phyloP scores from a whole-genome alignment of 1,139 yeast genomes.

The Saccharomyces uvarum region DNA sequence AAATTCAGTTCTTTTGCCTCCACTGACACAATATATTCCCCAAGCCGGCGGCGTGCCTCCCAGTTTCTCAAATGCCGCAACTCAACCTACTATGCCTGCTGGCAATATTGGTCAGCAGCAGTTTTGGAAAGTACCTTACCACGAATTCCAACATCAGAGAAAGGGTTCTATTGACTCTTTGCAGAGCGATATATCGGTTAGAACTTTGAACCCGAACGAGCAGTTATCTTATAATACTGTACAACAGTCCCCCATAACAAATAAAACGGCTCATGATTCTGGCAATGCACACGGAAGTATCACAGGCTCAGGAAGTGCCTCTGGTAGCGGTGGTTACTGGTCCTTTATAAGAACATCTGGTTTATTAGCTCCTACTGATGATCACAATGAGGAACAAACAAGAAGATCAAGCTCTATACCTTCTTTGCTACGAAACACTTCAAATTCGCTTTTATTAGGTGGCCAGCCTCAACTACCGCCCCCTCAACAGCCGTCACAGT shows the following conservation, averaged over 20 bases:
- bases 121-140: constrained; percentile 33
- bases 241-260: constrained; percentile 14
- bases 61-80: background rate
- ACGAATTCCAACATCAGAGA: constrained; percentile 28
- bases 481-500: constrained; percentile 11
- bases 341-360: constrained; percentile 16
- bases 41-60: constrained; percentile 9
- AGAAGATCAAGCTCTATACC: constrained; percentile 21
- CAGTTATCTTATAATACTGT: constrained; percentile 14
- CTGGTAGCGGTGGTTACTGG: constrained; percentile 16
- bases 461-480: constrained; percentile 20
- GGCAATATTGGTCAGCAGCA: constrained; percentile 19
- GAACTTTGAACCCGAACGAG: constrained; percentile 16
- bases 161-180: constrained; percentile 28
- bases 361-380: constrained; percentile 9
- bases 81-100: background rate
- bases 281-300: constrained; percentile 7
- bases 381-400: constrained; percentile 16
- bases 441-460: constrained; percentile 11
- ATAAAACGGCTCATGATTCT: constrained; percentile 14
- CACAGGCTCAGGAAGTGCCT: constrained; percentile 9
- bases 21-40: constrained; percentile 26
- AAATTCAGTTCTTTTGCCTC: constrained; percentile 24
- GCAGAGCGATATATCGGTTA: constrained; percentile 24
- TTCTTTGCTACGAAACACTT: constrained; percentile 18